Evolutionary conservation across 306 rosid genomes (phyloP), one percentile per base, ranked within the genome.

Genomic region (Glycine soja): DNA sequence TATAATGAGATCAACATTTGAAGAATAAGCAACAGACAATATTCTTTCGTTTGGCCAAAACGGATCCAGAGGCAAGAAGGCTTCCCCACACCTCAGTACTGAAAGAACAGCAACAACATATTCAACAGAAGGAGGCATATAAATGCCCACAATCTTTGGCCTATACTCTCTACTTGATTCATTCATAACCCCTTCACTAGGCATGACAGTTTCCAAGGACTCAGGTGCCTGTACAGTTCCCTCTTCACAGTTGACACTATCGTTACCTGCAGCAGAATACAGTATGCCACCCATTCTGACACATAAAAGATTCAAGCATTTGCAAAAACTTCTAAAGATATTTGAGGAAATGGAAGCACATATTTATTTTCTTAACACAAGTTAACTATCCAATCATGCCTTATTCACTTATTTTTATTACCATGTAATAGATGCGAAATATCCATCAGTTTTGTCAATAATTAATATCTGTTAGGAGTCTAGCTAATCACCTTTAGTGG

Each of bases 11-110:
- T 85, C 89, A 78, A 78, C 86, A 59, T 84, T 81, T 48, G 92
- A 88, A 13, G 97, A 90, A 58, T 90, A 83, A 34, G 84, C 11
- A 65, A 86, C 78, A 0, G 94, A 90, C 54, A 85, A 70, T 47
- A 95, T 78, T 88, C 97, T 87, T 58, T 83, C 84, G 1, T 72
- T 89, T 1, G 97, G 97, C 99, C 99, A 93, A 57, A 81, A 90
- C 1, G 93, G 97, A 75, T 95, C 97, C 74, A 95, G 73, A 42
- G 99, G 97, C 88, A 93, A 84, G 86, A 93, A 93, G 18, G 97
- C 97, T 81, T 85, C 88, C 57, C 99, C 97, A 8, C 89, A 84
- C 70, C 93, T 81, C 73, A 95, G 70, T 57, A 91, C 90, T 52
- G 99, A 86, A 72, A 95, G 99, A 58, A 89, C 94, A 9, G 97